Evolutionary conservation across 2,329 filamentous ascomycete genomes (phyloP).

Genomic region (Monosporascus sp.): DNA sequence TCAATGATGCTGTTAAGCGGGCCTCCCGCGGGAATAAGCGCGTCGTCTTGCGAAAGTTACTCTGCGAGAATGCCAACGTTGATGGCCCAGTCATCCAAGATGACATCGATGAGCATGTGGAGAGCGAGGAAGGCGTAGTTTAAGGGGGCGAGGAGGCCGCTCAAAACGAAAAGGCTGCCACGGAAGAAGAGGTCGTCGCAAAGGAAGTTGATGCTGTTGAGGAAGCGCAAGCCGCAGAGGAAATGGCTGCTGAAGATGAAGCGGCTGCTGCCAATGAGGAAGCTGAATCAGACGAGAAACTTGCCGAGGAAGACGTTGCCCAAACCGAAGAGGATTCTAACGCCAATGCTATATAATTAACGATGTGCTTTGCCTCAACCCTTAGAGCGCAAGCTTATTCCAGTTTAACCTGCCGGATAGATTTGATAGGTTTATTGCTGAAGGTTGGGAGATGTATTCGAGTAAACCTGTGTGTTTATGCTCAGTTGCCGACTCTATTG

Average conservation of each 20-base stretch:
- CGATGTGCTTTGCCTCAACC: too few relatives aligned
- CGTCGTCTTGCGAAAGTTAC: conserved; percentile 13
- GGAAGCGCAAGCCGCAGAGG: background rate
- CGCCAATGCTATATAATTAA: background rate
- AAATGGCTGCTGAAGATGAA: background rate
- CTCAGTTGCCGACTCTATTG: too few relatives aligned
- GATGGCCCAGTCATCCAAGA: background rate
- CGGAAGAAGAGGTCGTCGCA: background rate
- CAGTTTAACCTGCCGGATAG: too few relatives aligned
- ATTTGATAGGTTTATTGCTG: too few relatives aligned
- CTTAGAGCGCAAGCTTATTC: background rate
- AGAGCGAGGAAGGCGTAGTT: background rate
- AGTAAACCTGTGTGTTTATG: too few relatives aligned
- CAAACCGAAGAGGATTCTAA: background rate
- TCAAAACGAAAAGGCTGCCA: background rate
- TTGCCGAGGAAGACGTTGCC: background rate
- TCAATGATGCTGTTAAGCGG: conserved; percentile 18
- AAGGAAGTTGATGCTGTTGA: background rate
- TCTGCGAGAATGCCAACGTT: conserved; percentile 7
- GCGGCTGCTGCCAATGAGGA: background rate
- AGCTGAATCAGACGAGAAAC: too few relatives aligned
- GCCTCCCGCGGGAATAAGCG: conserved; percentile 16
- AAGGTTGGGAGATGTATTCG: too few relatives aligned
- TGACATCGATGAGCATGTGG: background rate
- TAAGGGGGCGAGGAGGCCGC: background rate